These are phyloP conservation scores for Tylopilus sp. DNA, from an alignment of 1,284 basidiomycete genomes.

Conservation along the genomic window DNA sequence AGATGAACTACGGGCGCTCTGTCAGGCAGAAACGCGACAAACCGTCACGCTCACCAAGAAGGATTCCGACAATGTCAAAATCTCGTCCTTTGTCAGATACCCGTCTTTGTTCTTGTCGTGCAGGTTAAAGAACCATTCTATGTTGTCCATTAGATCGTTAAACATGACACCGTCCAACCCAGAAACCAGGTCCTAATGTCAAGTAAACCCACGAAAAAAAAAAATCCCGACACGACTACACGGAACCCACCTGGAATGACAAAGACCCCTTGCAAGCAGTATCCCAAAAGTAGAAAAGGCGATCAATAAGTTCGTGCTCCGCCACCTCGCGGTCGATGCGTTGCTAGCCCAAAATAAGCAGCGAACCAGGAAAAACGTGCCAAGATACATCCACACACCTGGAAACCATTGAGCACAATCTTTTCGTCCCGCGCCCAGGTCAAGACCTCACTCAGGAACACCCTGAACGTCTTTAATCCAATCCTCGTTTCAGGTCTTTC, in stretches of 20 bases:
- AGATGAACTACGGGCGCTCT: slow-evolving; percentile 73
- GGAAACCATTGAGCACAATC: slow-evolving; percentile 88
- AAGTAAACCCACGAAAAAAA: slow-evolving; percentile 5
- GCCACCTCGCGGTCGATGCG: slow-evolving; percentile 75
- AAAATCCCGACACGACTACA: not conserved
- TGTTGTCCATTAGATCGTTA: slow-evolving; percentile 96
- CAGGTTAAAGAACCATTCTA: slow-evolving; percentile 97
- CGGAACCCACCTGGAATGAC: slow-evolving; percentile 66
- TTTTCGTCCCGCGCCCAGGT: slow-evolving; percentile 97
- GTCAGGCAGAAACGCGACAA: not conserved
- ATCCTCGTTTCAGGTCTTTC: slow-evolving; percentile 90
- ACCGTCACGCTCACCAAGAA: slow-evolving; percentile 62
- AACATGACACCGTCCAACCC: slow-evolving; percentile 93
- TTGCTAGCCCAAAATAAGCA: slow-evolving; percentile 47
- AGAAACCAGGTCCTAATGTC: slow-evolving; percentile 75
- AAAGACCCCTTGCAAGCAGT: slow-evolving; percentile 73
- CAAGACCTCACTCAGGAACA: slow-evolving; percentile 89
- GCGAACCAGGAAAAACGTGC: slow-evolving; percentile 4
- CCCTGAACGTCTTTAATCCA: slow-evolving; percentile 81
- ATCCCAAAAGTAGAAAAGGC: slow-evolving; percentile 93
- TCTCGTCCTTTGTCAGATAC: slow-evolving; percentile 93
- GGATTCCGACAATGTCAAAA: slow-evolving; percentile 92
- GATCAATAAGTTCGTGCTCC: slow-evolving; percentile 79
- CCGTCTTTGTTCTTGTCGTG: slow-evolving; percentile 97
- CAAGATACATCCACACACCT: slow-evolving; percentile 45